Conservation (phyloP, 2,329 filamentous ascomycete species). For the Ramularia endophylla region DNA sequence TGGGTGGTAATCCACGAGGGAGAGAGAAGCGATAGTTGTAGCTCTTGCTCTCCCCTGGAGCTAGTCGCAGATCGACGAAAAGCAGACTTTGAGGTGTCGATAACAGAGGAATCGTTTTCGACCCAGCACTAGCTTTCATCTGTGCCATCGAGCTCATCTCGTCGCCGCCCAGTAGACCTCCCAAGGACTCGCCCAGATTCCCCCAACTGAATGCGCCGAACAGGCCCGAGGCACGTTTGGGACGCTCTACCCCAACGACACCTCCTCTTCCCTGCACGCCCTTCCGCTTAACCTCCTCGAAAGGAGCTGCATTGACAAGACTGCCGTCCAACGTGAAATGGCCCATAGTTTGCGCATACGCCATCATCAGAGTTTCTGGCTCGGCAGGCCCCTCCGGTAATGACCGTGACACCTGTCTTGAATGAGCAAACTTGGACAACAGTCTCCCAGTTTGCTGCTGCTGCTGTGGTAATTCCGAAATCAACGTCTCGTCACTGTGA, state of each 20-base stretch:
- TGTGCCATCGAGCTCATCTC: constrained; percentile 93
- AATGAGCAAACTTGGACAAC: constrained; percentile 41
- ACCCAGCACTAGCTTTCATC: constrained; percentile 82
- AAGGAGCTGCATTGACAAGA: constrained; percentile 78
- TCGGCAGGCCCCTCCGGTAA: constrained; percentile 36
- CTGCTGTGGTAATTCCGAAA: constrained; percentile 61
- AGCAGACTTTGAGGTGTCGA: constrained; percentile 92
- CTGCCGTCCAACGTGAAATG: constrained; percentile 90
- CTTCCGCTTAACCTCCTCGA: constrained; percentile 94
- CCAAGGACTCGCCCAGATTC: constrained; percentile 78
- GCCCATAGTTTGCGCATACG: constrained; percentile 88
- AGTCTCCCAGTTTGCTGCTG: constrained; percentile 39
- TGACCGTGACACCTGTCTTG: constrained; percentile 39
- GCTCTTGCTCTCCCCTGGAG: constrained; percentile 79
- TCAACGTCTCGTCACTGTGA: constrained; percentile 86
- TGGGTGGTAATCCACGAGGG: constrained; percentile 83
- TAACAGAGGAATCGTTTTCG: constrained; percentile 82
- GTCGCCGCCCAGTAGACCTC: constrained; percentile 75
- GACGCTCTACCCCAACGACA: constrained; percentile 72
- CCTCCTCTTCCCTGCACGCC: constrained; percentile 79
- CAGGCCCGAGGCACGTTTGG: constrained; percentile 70
- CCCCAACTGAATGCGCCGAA: constrained; percentile 84
- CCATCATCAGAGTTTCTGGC: constrained; percentile 92
- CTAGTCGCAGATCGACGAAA: constrained; percentile 85
- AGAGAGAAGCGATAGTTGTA: constrained; percentile 84